Conservation (phyloP, 768 basidiomycete genomes). For the Candolleomyces efflorescens region DNA sequence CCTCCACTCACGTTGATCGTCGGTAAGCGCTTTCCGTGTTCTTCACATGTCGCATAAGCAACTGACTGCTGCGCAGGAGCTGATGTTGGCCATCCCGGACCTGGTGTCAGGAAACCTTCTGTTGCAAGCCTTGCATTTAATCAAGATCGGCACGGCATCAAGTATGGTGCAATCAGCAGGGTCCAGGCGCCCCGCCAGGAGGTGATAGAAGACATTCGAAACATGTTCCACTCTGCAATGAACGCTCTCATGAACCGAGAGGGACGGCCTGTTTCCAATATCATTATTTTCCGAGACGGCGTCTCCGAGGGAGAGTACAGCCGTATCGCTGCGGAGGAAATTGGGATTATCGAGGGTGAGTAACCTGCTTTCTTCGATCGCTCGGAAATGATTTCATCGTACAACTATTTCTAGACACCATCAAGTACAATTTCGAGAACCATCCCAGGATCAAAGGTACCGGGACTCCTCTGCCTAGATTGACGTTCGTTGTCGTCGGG, state of each 20-base stretch:
- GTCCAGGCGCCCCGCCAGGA: slow-evolving; percentile 47
- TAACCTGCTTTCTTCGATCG: neutral
- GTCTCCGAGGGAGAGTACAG: slow-evolving; percentile 40
- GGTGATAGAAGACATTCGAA: slow-evolving; percentile 36
- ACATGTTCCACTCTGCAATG: slow-evolving; percentile 32
- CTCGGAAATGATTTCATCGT: no score
- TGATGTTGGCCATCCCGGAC: slow-evolving; percentile 60
- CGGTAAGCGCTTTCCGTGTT: no score
- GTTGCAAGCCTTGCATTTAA: slow-evolving; percentile 59
- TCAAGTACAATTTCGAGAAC: no score
- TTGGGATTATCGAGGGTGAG: slow-evolving; percentile 40
- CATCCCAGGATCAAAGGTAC: no score
- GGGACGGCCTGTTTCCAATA: slow-evolving; percentile 15
- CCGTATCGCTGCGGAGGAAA: slow-evolving; percentile 36
- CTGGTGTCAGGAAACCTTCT: slow-evolving; percentile 49
- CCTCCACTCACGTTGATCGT: no score
- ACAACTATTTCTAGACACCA: no score
- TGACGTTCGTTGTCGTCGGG: slow-evolving; percentile 60
- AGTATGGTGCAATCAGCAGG: slow-evolving; percentile 38
- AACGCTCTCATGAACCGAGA: slow-evolving; percentile 10
- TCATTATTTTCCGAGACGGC: slow-evolving; percentile 48
- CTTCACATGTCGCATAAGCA: slow-evolving; percentile 34
- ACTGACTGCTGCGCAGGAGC: slow-evolving; percentile 33
- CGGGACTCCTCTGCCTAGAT: neutral
- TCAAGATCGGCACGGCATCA: slow-evolving; percentile 36